Base-by-base conservation (phyloP, 345 rosid species). In the Sisymbrium irio region DNA sequence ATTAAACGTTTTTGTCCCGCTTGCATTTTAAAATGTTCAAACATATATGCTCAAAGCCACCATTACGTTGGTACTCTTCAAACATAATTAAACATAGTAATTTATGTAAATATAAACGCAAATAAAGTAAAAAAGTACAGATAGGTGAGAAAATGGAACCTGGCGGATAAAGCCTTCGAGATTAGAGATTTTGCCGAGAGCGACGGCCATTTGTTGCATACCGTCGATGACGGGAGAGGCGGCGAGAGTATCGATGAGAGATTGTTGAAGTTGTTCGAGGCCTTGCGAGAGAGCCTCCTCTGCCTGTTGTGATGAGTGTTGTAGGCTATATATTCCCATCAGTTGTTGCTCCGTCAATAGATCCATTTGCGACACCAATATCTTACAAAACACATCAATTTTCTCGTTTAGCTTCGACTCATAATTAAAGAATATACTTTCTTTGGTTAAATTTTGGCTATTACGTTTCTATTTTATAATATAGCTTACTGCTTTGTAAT, bases 131-230 rank as follows among this genome's bases (percentile, higher is more conserved):
- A 4, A 20, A 27, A 27, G n/a, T 17, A 56, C 0, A 14, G 3
- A 28, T 15, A 51, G 8, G 42, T 28, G 40, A 47, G 54, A 47
- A 54, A 42, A 45, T 46, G 14, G 45, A 77, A 92, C 99, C 99
- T 95, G 99, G 71, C 99, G 94, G 62, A 95, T 83, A 64, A 95
- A 95, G 58, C 96, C 97, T 85, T 95, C 96, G 17, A 90, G 97
- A 66, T 87, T 90, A 71, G 97, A 80, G 67, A 95, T 88, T 83
- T 95, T 95, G 82, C 91, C 90, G 39, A 95, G 78, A 39, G 99
- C 99, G 0, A 87, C 74, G 6, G 82, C 99, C 99, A 92, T 95
- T 59, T 92, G 99, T 68, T 92, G 98, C 96, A 95, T 87, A 32
- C 90, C 94, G 6, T 92, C 98, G 4, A 82, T 9, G 64, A 71